Conservation (phyloP, 169 alveolate genomes). For the Cryptosporidium meleagridis region DNA sequence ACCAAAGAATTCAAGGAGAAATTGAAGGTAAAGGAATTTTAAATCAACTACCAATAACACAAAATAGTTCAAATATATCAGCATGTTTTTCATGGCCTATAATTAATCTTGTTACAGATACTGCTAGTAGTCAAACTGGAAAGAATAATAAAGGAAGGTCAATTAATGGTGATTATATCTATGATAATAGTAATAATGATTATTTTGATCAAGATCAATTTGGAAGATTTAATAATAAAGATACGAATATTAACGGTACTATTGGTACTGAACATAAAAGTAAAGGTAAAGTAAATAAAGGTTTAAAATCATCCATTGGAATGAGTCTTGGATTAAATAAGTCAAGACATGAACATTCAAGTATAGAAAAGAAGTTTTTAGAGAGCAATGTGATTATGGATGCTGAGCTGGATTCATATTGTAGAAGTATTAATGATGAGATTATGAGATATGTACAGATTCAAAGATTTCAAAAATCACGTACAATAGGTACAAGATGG, state of each 20-base stretch:
- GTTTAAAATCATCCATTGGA: background rate
- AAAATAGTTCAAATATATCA: slow-evolving; percentile 54
- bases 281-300: background rate
- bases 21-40: background rate
- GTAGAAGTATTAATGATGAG: slow-evolving; percentile 60
- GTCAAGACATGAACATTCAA: background rate
- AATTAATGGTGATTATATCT: too few species aligned
- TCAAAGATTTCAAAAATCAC: slow-evolving; percentile 72
- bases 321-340: background rate
- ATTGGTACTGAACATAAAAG: too few species aligned
- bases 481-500: slow-evolving; percentile 74
- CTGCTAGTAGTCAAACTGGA: background rate
- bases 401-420: slow-evolving; percentile 51
- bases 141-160: background rate
- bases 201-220: background rate
- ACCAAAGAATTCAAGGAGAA: background rate
- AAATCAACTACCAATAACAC: slow-evolving; percentile 44
- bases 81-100: slow-evolving; percentile 71
- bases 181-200: background rate
- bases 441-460: slow-evolving; percentile 62
- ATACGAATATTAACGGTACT: too few species aligned
- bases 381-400: slow-evolving; percentile 6
- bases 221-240: background rate
- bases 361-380: slow-evolving; percentile 6
- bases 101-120: slow-evolving; percentile 22